These are phyloP conservation scores for Neoboletus subvelutipes DNA, from an alignment of 768 basidiomycete genomes.

Conservation along the genomic window DNA sequence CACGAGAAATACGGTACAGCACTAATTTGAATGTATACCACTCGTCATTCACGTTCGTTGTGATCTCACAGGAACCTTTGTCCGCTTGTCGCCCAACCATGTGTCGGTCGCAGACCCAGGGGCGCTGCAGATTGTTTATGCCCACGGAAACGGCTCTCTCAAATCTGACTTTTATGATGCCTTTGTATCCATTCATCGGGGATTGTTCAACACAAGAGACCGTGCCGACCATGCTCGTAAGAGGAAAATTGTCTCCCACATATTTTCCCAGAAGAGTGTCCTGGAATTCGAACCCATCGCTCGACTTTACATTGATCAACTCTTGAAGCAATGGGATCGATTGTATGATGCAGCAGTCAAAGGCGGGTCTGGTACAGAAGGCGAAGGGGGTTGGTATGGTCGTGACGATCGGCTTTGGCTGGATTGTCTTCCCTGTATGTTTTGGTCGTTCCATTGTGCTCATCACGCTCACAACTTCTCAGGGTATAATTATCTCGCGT, in stretches of 20 bases:
- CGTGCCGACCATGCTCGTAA: slow-evolving; percentile 81
- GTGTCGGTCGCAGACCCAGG: slow-evolving; percentile 77
- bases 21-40: neutral
- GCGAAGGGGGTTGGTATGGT: slow-evolving; percentile 59
- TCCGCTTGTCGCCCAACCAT: slow-evolving; percentile 75
- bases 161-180: slow-evolving; percentile 80
- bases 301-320: slow-evolving; percentile 51
- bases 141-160: slow-evolving; percentile 79
- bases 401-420: slow-evolving; percentile 66
- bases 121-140: slow-evolving; percentile 73
- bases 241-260: slow-evolving; percentile 86
- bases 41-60: neutral
- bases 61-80: slow-evolving; percentile 51
- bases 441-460: neutral
- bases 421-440: slow-evolving; percentile 70
- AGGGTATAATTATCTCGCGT: slow-evolving; percentile 65
- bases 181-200: slow-evolving; percentile 72
- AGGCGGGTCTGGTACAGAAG: slow-evolving; percentile 56
- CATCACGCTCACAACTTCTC: slow-evolving; percentile 8
- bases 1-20: slow-evolving; percentile 71
- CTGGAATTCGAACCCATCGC: slow-evolving; percentile 85
- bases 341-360: slow-evolving; percentile 56
- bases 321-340: slow-evolving; percentile 76
- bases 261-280: slow-evolving; percentile 83
- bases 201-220: slow-evolving; percentile 78